Conservation (phyloP, 2,329 filamentous ascomycete species). For the Drechslerella dactyloides region DNA sequence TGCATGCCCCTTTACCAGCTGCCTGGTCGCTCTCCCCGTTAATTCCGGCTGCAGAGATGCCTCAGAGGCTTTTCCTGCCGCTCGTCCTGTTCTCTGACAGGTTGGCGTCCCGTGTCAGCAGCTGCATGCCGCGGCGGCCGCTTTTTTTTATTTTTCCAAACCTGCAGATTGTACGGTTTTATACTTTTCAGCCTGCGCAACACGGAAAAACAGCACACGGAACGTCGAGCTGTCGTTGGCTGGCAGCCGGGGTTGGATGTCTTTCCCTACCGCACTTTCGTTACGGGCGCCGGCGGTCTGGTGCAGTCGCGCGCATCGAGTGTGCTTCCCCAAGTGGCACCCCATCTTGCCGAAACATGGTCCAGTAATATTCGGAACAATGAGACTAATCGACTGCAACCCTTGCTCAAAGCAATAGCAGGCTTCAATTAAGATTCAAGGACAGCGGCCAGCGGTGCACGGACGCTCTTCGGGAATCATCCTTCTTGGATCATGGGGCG, state of each 20-base stretch:
- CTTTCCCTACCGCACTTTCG: conserved; percentile 22
- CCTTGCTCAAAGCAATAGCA: conserved; percentile 16
- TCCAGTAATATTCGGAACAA: conserved; percentile 12
- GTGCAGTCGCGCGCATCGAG: conserved; percentile 17
- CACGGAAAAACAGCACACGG: conserved; percentile 32
- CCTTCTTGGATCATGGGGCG: not conserved
- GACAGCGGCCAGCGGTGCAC: conserved; percentile 19
- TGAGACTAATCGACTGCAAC: conserved; percentile 1
- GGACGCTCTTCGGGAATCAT: conserved; percentile 8
- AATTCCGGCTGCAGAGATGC: not conserved
- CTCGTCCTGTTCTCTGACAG: no score
- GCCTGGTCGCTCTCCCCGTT: not conserved
- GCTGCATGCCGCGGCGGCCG: conserved; percentile 26
- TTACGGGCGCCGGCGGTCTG: conserved; percentile 39
- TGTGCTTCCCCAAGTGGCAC: conserved; percentile 10
- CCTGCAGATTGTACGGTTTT: not conserved
- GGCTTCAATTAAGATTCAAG: conserved; percentile 27
- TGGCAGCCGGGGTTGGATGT: conserved; percentile 27
- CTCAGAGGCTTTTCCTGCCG: no score
- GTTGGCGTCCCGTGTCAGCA: conserved; percentile 2
- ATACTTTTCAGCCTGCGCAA: conserved; percentile 10
- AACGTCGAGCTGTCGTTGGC: conserved; percentile 13
- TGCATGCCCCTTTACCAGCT: conserved; percentile 9
- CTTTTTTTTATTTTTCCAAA: conserved; percentile 3
- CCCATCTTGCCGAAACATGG: not conserved